Conservation (phyloP, 345 rosid genomes). For the Salix caprea region DNA sequence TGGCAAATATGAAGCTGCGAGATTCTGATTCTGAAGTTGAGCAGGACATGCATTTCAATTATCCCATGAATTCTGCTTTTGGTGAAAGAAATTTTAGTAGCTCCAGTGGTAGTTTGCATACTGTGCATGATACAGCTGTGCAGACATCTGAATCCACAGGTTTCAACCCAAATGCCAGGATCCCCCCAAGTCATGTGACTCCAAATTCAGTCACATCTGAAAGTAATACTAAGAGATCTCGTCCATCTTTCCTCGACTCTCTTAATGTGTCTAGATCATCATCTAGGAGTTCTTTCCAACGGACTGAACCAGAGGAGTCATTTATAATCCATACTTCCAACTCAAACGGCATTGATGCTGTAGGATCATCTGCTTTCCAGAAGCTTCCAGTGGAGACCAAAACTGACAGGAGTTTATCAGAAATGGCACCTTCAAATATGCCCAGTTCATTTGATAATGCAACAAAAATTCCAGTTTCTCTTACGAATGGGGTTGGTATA, state of each 20-base stretch:
- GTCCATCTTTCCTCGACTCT: constrained; percentile 91
- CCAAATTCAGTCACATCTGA: constrained; percentile 42
- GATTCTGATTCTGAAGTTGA: constrained; percentile 40
- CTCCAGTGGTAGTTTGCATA: constrained; percentile 35
- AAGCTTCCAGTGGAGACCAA: constrained; percentile 32
- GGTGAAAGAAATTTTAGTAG: constrained; percentile 43
- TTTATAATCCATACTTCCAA: constrained; percentile 32
- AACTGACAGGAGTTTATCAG: constrained; percentile 32
- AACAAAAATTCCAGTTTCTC: constrained; percentile 29
- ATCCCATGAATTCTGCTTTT: constrained; percentile 21
- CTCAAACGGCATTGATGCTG: constrained; percentile 32
- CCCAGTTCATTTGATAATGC: constrained; percentile 32
- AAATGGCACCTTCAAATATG: constrained; percentile 21
- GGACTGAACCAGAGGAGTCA: constrained; percentile 28
- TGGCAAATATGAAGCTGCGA: constrained; percentile 30
- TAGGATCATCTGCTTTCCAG: constrained; percentile 32
- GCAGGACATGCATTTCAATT: constrained; percentile 22
- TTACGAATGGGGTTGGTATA: constrained; percentile 32
- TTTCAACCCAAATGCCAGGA: constrained; percentile 37
- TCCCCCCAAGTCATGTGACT: constrained; percentile 35
- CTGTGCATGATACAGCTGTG: constrained; percentile 25
- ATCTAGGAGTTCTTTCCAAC: constrained; percentile 41
- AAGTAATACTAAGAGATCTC: constrained; percentile 52
- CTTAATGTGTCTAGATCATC: constrained; percentile 56
- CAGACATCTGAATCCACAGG: constrained; percentile 44